phyloP scores from a whole-genome alignment of 2,329 filamentous ascomycete species.

The Fusarium devonianum region DNA sequence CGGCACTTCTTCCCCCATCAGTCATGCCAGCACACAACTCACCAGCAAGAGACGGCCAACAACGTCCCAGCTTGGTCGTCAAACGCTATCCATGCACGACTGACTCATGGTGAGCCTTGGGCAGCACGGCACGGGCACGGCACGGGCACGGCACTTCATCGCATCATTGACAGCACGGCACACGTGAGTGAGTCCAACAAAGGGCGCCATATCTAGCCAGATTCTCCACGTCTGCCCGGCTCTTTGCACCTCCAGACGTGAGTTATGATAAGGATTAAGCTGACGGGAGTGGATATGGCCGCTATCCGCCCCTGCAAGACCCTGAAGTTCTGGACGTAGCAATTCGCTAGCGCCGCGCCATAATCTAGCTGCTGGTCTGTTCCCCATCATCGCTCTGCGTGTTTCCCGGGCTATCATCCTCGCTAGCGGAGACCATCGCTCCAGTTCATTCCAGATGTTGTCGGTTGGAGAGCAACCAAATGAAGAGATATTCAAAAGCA shows the following conservation, averaged over 20 bases:
- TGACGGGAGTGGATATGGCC: too few relatives aligned
- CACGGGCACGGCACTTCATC: conserved; percentile 21
- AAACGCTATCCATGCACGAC: conserved; percentile 10
- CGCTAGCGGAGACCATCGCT: conserved; percentile 5
- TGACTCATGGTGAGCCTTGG: conserved; percentile 6
- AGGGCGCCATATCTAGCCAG: too few relatives aligned
- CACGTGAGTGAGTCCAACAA: too few relatives aligned
- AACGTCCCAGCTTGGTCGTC: too few relatives aligned
- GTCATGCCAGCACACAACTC: too few relatives aligned
- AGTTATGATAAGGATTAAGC: too few relatives aligned
- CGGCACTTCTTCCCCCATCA: too few relatives aligned
- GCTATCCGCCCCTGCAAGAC: conserved; percentile 36
- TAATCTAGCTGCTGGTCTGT: conserved; percentile 27
- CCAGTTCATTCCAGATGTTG: conserved; percentile 20
- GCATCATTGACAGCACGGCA: too few relatives aligned
- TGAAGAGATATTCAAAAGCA: conserved; percentile 5
- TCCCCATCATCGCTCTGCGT: conserved; percentile 18
- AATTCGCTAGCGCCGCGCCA: conserved; percentile 26
- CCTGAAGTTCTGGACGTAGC: conserved; percentile 27
- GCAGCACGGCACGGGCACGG: not conserved
- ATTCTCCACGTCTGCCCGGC: too few relatives aligned
- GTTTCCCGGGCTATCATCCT: conserved; percentile 22
- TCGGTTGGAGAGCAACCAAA: conserved; percentile 13
- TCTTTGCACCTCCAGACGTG: too few relatives aligned
- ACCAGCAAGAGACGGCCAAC: too few relatives aligned